Conservation (phyloP, 2,329 filamentous ascomycete genomes). For the Fusarium buxicola region DNA sequence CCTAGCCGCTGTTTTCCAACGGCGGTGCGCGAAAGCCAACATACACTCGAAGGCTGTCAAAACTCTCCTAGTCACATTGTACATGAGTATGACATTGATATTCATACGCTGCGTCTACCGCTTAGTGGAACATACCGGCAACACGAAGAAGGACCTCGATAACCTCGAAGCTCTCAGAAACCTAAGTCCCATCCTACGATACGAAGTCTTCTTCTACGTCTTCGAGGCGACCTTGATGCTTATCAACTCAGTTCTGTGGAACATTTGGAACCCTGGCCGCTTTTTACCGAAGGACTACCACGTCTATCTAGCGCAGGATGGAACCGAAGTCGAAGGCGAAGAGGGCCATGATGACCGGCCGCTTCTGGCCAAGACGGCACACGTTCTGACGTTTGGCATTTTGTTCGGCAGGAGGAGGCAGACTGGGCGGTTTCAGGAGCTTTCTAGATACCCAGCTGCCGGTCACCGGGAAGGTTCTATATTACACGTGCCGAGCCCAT, state of each 20-base stretch:
- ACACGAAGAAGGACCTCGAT: constrained; percentile 31
- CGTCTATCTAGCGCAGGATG: constrained; percentile 61
- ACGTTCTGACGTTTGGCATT: constrained; percentile 2
- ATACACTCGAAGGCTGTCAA: neutral
- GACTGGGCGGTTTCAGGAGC: neutral
- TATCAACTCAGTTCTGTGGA: constrained; percentile 60
- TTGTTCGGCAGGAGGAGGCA: neutral
- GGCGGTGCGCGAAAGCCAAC: constrained; percentile 43
- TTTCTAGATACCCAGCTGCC: neutral
- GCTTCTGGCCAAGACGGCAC: neutral
- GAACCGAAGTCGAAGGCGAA: constrained; percentile 40
- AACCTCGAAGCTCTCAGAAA: constrained; percentile 33
- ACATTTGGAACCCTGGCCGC: constrained; percentile 60
- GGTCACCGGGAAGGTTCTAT: neutral
- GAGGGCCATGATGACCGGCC: neutral
- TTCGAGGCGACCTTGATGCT: constrained; percentile 66
- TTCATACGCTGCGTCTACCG: constrained; percentile 65
- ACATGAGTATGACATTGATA: constrained; percentile 60
- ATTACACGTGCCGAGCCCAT: neutral
- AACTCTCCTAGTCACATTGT: constrained; percentile 50
- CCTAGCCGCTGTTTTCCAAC: constrained; percentile 60
- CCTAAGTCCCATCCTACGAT: constrained; percentile 57
- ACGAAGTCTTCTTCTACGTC: constrained; percentile 68
- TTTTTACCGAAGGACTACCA: constrained; percentile 60
- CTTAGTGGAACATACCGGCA: constrained; percentile 57